phyloP scores from a whole-genome alignment of 2,329 filamentous ascomycete species.

The Aspergillus sp. region DNA sequence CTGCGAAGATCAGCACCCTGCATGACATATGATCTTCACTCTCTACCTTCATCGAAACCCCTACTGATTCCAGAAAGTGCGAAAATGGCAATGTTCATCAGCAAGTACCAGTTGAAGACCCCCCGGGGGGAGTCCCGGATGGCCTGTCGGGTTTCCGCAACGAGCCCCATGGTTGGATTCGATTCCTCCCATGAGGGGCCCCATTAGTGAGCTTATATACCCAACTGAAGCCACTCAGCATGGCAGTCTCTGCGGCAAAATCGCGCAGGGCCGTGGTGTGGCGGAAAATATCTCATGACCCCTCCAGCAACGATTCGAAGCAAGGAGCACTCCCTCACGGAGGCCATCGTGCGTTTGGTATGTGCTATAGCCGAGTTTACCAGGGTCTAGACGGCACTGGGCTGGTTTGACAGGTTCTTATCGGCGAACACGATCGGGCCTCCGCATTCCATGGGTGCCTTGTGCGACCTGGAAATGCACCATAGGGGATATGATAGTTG shows the following conservation, averaged over 20 bases:
- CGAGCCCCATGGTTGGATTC: slow-evolving; percentile 20
- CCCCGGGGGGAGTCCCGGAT: slow-evolving; percentile 22
- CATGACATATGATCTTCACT: too few species aligned
- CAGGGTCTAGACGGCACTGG: neutral
- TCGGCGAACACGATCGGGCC: neutral
- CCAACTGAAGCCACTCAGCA: neutral
- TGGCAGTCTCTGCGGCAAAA: neutral
- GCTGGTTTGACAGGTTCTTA: neutral
- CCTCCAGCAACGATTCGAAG: neutral
- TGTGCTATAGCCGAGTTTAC: neutral
- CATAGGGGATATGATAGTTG: neutral
- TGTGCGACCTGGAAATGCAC: neutral
- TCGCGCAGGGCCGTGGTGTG: neutral
- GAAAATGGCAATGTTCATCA: slow-evolving; percentile 25
- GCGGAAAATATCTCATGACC: neutral
- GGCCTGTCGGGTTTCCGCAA: slow-evolving; percentile 22
- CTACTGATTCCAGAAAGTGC: slow-evolving; percentile 25
- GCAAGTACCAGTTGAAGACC: slow-evolving; percentile 25
- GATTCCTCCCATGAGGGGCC: neutral
- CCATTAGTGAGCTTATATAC: neutral
- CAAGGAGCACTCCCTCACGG: neutral
- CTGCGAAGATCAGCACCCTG: slow-evolving; percentile 2
- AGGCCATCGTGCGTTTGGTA: neutral
- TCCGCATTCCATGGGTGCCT: neutral
- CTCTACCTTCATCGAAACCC: slow-evolving; percentile 25